phyloP scores from a whole-genome alignment of 306 rosid species.

The Lathyrus oleraceus region DNA sequence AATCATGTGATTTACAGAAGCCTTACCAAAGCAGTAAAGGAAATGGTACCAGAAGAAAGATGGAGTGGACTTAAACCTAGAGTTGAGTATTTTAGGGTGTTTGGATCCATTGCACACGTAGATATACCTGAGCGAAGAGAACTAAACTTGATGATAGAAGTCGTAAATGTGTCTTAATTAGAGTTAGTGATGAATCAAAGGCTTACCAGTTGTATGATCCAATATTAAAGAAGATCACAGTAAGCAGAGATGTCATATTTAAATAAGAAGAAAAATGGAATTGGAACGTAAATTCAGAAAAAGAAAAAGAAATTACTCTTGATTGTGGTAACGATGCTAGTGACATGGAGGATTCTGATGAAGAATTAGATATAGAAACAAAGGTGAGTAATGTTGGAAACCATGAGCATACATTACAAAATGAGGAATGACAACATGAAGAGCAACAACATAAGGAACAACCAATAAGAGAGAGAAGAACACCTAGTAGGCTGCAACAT shows the following conservation, averaged over 20 bases:
- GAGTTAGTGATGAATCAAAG: neutral
- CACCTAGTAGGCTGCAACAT: neutral
- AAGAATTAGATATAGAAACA: neutral
- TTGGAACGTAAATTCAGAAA: neutral
- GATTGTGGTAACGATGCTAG: neutral
- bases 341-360: too few relatives aligned
- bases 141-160: neutral
- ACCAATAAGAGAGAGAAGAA: neutral
- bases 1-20: constrained; percentile 4
- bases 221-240: neutral
- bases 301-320: neutral
- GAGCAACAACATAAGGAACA: too few relatives aligned
- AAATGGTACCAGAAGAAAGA: neutral
- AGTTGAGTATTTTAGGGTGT: too few relatives aligned
- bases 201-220: neutral
- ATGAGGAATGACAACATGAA: neutral
- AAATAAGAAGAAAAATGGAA: constrained; percentile 1
- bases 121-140: neutral
- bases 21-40: constrained; percentile 2
- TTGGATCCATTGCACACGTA: too few relatives aligned
- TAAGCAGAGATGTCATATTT: constrained; percentile 1
- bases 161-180: neutral
- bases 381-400: neutral
- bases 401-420: neutral
- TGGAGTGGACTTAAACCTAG: neutral